These are phyloP conservation scores for Nemania sp. DNA, from an alignment of 2,329 filamentous ascomycete species.

Conservation along the genomic window DNA sequence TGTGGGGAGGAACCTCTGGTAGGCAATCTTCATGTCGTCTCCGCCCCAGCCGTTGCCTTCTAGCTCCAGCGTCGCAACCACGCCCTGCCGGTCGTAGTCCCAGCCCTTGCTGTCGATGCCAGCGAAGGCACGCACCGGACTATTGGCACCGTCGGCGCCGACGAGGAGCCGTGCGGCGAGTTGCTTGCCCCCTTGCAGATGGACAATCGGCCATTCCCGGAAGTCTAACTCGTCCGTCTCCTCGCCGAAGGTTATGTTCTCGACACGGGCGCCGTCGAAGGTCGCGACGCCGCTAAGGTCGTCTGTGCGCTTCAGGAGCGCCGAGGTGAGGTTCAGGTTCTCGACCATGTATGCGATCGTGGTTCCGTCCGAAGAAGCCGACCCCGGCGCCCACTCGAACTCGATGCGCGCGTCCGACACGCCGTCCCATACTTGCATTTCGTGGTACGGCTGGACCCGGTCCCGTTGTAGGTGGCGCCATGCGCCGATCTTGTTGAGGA, in stretches of 20 bases:
- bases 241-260: constrained; percentile 75
- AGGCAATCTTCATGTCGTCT: constrained; percentile 71
- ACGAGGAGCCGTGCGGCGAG: constrained; percentile 84
- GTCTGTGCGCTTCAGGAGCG: constrained; percentile 71
- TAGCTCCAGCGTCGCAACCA: constrained; percentile 85
- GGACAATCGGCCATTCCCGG: constrained; percentile 83
- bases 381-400: constrained; percentile 71
- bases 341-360: constrained; percentile 96
- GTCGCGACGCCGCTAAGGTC: constrained; percentile 70
- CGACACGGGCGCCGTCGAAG: constrained; percentile 77
- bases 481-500: constrained; percentile 80
- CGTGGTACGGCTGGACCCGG: constrained; percentile 84
- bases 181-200: constrained; percentile 66
- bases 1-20: constrained; percentile 91
- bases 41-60: constrained; percentile 61
- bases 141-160: constrained; percentile 93
- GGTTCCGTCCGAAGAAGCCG: constrained; percentile 47
- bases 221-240: constrained; percentile 73
- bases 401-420: constrained; percentile 84
- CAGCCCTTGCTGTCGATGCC: constrained; percentile 84
- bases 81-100: constrained; percentile 89
- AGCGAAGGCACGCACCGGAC: constrained; percentile 86
- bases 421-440: constrained; percentile 99
- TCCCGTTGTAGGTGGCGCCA: constrained; percentile 76
- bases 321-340: constrained; percentile 85